Percentiles rank a stretch among this genome's conserved stretches.
phyloP scores from a whole-genome alignment of 306 rosid genomes.

The Benincasa hispida region DNA sequence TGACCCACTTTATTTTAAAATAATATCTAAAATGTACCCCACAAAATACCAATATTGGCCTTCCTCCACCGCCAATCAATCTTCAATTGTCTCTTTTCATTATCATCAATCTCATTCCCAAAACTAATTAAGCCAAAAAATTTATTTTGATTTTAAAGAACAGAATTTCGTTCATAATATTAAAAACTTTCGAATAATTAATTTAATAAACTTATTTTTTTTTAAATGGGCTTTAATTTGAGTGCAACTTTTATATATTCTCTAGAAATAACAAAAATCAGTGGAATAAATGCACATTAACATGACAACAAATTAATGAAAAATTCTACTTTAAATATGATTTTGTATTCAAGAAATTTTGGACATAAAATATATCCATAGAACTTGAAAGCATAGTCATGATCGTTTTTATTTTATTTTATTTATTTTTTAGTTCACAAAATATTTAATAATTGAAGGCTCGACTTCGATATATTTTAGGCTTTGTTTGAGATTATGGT shows the following conservation, averaged over 20 bases:
- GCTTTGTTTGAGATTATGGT: too few species aligned
- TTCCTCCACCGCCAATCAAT: conserved; percentile 7
- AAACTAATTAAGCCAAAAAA: background rate
- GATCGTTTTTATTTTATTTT: too few species aligned
- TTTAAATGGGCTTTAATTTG: background rate
- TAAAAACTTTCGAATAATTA: background rate
- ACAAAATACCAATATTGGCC: conserved; percentile 4
- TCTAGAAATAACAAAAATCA: background rate
- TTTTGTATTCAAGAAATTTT: background rate
- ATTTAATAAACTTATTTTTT: background rate
- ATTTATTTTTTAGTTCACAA: too few species aligned
- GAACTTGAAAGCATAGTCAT: background rate
- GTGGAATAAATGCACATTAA: background rate
- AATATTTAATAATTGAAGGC: too few species aligned
- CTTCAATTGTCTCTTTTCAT: background rate
- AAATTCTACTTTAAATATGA: background rate
- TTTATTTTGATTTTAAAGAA: background rate
- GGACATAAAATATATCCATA: background rate
- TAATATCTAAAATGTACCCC: background rate
- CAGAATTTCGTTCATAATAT: background rate
- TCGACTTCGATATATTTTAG: too few species aligned
- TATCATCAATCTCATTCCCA: background rate
- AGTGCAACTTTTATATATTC: background rate
- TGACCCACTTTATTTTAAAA: background rate
- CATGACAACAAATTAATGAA: background rate